Conservation (phyloP, 441 rosid species). For the Bocquillonia castaneifolia region DNA sequence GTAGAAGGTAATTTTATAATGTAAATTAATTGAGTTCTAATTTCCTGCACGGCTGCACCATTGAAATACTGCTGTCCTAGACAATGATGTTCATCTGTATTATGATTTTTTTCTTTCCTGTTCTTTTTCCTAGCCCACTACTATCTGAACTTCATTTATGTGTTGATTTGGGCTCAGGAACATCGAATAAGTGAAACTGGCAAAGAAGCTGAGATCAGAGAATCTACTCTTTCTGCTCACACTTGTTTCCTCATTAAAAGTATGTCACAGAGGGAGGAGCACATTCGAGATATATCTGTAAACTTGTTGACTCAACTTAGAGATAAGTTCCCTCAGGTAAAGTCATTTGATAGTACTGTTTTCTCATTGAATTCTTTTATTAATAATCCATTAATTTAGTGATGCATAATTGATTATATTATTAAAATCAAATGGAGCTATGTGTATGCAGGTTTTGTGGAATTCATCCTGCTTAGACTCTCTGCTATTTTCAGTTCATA, state of each 20-base stretch:
- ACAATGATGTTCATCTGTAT: neutral
- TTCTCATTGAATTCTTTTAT: constrained; percentile 1
- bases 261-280: constrained; percentile 96
- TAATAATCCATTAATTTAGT: constrained; percentile 5
- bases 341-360: constrained; percentile 15
- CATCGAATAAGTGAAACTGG: constrained; percentile 75
- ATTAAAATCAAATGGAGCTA: constrained; percentile 21
- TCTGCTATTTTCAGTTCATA: constrained; percentile 68
- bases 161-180: constrained; percentile 62
- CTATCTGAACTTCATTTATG: constrained; percentile 19
- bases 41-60: neutral
- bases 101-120: constrained; percentile 1
- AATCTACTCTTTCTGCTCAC: constrained; percentile 73
- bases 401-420: constrained; percentile 18
- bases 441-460: constrained; percentile 82
- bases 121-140: neutral
- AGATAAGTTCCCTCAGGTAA: constrained; percentile 96
- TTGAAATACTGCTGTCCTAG: neutral
- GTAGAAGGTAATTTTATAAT: neutral
- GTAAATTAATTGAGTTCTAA: neutral
- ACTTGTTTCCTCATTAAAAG: constrained; percentile 88
- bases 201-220: constrained; percentile 74
- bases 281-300: constrained; percentile 77
- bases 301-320: constrained; percentile 85
- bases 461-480: constrained; percentile 89